Evolutionary conservation across 495 filamentous ascomycete genomes (phyloP).

Genomic region (Clohesyomyces aquaticus): DNA sequence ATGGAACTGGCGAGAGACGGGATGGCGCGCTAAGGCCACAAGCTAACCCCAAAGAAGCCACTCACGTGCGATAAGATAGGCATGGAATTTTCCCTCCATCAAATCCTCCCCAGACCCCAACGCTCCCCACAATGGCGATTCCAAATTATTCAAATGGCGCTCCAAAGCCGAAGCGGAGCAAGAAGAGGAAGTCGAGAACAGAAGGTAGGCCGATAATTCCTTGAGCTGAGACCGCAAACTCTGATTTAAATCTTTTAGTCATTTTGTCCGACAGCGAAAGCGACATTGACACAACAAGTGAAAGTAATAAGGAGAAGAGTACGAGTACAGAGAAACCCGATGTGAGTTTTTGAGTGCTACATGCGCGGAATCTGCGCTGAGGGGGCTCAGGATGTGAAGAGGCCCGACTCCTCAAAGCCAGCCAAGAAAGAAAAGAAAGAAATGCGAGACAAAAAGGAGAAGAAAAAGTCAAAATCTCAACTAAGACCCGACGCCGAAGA

Average conservation of each 20-base stretch:
- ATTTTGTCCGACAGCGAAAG: conserved; percentile 23
- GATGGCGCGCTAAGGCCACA: no score
- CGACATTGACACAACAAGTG: background rate
- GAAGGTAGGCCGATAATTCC: conserved; percentile 7
- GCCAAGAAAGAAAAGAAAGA: background rate
- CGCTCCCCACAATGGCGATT: conserved; percentile 13
- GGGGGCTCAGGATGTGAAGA: background rate
- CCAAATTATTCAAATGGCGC: conserved; percentile 8
- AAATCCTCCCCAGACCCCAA: background rate
- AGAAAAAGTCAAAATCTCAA: conserved; percentile 7
- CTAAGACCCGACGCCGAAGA: no score
- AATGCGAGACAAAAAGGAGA: background rate
- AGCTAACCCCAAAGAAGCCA: background rate
- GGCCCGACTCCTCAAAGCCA: background rate
- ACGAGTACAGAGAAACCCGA: background rate
- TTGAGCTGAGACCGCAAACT: no score
- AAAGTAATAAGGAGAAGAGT: background rate
- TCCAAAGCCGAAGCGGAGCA: conserved; percentile 20
- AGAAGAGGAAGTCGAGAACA: conserved; percentile 27
- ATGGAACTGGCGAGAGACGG: no score
- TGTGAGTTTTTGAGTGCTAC: background rate
- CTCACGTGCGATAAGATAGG: conserved; percentile 38
- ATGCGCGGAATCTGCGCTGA: background rate
- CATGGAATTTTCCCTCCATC: background rate
- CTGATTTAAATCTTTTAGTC: conserved; percentile 2